These are phyloP conservation scores for Umbelopsis ramanniana DNA, from an alignment of 192 early-diverging fungal species.

Conservation along the genomic window DNA sequence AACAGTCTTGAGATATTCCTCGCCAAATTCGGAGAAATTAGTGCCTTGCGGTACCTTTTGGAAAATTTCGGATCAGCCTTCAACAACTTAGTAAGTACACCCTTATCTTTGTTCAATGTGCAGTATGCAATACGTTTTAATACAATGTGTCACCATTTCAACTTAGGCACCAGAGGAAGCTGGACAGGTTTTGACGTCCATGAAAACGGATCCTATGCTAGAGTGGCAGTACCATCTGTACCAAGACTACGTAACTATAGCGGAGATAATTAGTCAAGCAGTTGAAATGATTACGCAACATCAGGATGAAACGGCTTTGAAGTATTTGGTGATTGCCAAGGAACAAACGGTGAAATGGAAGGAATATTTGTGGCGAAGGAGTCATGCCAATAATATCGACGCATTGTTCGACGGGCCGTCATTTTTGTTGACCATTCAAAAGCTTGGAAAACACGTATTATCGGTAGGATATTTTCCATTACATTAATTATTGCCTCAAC, in stretches of 20 bases:
- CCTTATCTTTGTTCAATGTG: no score
- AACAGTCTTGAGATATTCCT: slow-evolving; percentile 22
- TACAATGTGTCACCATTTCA: background rate
- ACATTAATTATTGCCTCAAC: background rate
- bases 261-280: slow-evolving; percentile 9
- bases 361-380: slow-evolving; percentile 4
- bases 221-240: slow-evolving; percentile 14
- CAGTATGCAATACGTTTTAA: background rate
- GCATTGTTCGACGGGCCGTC: background rate
- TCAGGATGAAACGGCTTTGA: slow-evolving; percentile 16
- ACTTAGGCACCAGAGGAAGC: slow-evolving; percentile 1
- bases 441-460: slow-evolving; percentile 4
- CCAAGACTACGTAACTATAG: background rate
- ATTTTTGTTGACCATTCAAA: slow-evolving; percentile 1
- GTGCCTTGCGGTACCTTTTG: slow-evolving; percentile 15
- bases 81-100: background rate
- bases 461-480: background rate
- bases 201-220: background rate
- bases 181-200: background rate
- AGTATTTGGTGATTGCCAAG: slow-evolving; percentile 26
- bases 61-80: background rate
- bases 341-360: slow-evolving; percentile 33
- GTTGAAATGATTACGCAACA: slow-evolving; percentile 17
- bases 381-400: background rate
- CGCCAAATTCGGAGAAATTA: slow-evolving; percentile 25